A percentile compares a stretch with the other conserved stretches of the same genome.
Conservation (phyloP, 495 filamentous ascomycete genomes). For the Tuber calosporum region DNA sequence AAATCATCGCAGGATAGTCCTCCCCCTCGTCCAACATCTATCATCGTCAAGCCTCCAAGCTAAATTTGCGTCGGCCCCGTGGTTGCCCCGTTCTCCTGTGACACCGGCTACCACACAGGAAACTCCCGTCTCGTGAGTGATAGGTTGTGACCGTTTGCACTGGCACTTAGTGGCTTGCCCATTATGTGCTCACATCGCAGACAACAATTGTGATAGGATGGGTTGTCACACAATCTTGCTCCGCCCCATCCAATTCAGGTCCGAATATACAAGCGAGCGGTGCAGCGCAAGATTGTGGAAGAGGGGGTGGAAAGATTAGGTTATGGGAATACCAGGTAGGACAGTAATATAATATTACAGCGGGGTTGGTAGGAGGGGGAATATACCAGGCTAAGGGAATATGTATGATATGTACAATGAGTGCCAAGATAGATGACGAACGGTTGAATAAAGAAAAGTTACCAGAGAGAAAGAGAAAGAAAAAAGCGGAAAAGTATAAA, state of each 20-base stretch:
- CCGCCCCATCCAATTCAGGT: background rate
- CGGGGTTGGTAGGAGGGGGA: background rate
- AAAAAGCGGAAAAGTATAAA: background rate
- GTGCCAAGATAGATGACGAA: background rate
- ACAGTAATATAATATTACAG: background rate
- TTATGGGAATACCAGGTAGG: background rate
- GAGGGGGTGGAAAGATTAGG: background rate
- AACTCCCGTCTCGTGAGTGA: background rate
- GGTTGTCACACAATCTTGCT: background rate
- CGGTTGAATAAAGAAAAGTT: background rate
- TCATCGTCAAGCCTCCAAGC: background rate
- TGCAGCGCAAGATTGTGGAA: background rate
- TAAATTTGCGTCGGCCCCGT: background rate
- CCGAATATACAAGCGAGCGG: background rate
- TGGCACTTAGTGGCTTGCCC: background rate
- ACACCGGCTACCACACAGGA: background rate
- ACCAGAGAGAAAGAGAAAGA: background rate
- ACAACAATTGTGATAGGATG: background rate
- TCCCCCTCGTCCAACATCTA: background rate
- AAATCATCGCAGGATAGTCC: background rate
- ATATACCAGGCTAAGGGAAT: background rate
- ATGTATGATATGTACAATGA: background rate
- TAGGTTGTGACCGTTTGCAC: background rate
- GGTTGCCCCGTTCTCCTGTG: background rate
- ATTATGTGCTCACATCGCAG: background rate